phyloP scores from a whole-genome alignment of 805 yeast species.

The Pichia thaimueangensis region DNA sequence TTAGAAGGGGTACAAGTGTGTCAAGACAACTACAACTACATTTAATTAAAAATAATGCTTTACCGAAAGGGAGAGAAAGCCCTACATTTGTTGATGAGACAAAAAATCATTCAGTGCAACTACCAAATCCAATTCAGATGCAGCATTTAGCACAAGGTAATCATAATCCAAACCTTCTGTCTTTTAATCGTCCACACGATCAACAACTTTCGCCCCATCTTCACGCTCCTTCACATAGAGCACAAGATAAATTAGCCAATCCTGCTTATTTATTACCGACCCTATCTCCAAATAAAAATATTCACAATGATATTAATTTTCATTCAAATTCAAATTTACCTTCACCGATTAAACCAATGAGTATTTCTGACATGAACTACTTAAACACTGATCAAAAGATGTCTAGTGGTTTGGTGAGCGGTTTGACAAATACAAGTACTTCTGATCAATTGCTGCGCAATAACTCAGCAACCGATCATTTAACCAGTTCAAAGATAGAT shows the following conservation, averaged over 20 bases:
- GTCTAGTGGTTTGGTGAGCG: constrained; percentile 12
- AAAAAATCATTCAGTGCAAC: not conserved
- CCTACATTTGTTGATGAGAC: constrained; percentile 8
- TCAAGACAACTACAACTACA: constrained; percentile 75
- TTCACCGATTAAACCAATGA: constrained; percentile 16
- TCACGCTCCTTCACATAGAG: not conserved
- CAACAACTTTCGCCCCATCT: too few relatives aligned
- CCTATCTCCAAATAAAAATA: constrained; percentile 3
- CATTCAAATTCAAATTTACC: constrained; percentile 16
- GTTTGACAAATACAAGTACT: constrained; percentile 18
- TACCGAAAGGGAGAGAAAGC: constrained; percentile 38
- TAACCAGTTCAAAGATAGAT: not conserved
- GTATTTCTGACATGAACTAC: constrained; percentile 14
- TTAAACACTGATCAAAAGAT: constrained; percentile 7
- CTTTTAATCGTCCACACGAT: too few relatives aligned
- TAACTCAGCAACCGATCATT: not conserved
- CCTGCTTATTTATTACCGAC: not conserved
- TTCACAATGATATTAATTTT: constrained; percentile 24
- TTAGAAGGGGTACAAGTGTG: constrained; percentile 75
- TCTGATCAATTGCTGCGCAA: constrained; percentile 8
- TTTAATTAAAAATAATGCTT: constrained; percentile 49
- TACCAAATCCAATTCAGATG: constrained; percentile 1
- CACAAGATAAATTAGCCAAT: not conserved
- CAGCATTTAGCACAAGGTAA: not conserved
- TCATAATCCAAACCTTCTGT: not conserved